phyloP scores from a whole-genome alignment of 2,329 filamentous ascomycete species.

The Grosmannia clavigera region DNA sequence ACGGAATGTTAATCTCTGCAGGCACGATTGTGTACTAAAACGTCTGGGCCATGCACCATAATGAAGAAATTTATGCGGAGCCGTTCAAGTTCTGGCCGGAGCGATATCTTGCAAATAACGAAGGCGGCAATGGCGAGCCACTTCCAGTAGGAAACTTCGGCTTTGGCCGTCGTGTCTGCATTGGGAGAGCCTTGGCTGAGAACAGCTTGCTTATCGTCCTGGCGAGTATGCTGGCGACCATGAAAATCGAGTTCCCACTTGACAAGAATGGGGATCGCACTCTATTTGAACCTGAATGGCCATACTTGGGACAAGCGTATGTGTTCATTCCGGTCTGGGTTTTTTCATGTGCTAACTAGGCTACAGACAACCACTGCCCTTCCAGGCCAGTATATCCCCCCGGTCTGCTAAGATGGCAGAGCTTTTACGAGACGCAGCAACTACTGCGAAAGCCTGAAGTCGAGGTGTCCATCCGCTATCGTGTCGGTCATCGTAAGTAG shows the following conservation, averaged over 20 bases:
- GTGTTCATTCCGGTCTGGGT: not conserved
- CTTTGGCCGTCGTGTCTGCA: constrained; percentile 43
- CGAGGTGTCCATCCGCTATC: too few relatives aligned
- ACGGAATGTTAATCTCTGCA: constrained; percentile 32
- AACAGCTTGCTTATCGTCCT: constrained; percentile 33
- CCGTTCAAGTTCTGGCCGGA: constrained; percentile 29
- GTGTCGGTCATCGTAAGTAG: too few relatives aligned
- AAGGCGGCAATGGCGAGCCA: constrained; percentile 30
- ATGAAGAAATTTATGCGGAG: constrained; percentile 26
- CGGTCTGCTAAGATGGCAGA: not conserved
- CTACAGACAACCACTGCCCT: not conserved
- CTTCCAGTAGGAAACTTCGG: constrained; percentile 35
- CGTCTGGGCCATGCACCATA: constrained; percentile 30
- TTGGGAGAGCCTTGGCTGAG: constrained; percentile 41
- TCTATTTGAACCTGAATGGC: constrained; percentile 21
- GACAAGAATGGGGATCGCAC: constrained; percentile 21
- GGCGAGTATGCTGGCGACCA: constrained; percentile 35
- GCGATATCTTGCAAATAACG: constrained; percentile 20
- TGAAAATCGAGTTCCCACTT: constrained; percentile 15
- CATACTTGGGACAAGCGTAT: not conserved
- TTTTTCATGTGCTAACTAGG: not conserved
- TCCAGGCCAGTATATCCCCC: not conserved
- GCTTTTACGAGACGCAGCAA: not conserved
- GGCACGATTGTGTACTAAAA: constrained; percentile 29
- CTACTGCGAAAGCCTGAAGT: not conserved